phyloP scores from a whole-genome alignment of 257 asterid genomes.

The Solanum phureja region DNA sequence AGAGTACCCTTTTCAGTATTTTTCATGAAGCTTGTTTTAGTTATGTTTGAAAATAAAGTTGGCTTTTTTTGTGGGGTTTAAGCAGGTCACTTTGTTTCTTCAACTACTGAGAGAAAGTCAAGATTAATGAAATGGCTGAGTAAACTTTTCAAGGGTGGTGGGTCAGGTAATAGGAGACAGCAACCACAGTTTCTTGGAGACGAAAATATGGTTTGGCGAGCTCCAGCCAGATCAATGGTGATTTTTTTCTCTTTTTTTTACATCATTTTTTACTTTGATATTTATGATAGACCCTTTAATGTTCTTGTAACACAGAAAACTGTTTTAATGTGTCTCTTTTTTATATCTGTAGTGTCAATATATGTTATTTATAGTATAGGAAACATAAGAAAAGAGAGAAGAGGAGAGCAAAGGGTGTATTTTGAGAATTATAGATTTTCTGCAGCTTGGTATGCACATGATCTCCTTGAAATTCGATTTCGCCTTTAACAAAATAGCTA shows the following conservation, averaged over 20 bases:
- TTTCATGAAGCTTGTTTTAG: neutral
- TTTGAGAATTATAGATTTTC: neutral
- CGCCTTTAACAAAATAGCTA: neutral
- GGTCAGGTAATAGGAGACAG: constrained; percentile 32
- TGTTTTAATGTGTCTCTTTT: neutral
- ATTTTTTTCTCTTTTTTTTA: neutral
- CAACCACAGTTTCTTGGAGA: constrained; percentile 78
- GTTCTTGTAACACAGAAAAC: neutral
- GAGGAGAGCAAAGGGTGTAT: neutral
- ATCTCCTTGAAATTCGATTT: neutral
- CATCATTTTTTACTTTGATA: neutral
- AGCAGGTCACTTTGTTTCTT: constrained; percentile 66
- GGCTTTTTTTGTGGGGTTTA: constrained; percentile 16
- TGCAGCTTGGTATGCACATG: neutral
- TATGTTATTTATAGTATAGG: neutral
- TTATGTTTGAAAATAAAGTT: neutral
- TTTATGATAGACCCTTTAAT: neutral
- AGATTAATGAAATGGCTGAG: constrained; percentile 84
- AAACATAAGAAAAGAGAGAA: neutral
- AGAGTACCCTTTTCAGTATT: constrained; percentile 1
- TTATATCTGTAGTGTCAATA: neutral
- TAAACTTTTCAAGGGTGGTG: constrained; percentile 67
- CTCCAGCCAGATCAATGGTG: constrained; percentile 71
- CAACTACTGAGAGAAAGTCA: constrained; percentile 76
- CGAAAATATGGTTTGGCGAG: constrained; percentile 75